Conservation (phyloP, 352 stramenopile genomes). For the Discostella stelligera region DNA sequence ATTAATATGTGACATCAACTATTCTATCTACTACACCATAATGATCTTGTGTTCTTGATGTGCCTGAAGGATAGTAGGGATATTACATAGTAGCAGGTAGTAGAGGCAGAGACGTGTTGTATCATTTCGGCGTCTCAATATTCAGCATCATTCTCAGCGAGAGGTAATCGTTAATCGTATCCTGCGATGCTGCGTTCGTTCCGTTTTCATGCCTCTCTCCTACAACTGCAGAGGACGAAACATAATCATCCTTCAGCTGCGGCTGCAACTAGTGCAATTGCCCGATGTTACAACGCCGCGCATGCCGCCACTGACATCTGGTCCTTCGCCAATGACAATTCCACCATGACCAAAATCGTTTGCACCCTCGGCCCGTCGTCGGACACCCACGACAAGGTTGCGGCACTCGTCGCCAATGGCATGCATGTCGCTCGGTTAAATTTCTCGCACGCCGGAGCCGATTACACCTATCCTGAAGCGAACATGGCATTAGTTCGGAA, state of each 20-base stretch:
- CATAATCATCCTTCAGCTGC: not conserved
- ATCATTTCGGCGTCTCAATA: too few species aligned
- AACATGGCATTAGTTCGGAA: conserved; percentile 86
- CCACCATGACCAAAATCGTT: conserved; percentile 86
- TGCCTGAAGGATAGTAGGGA: too few species aligned
- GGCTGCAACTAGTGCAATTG: not conserved
- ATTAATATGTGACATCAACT: too few species aligned
- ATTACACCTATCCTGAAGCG: conserved; percentile 81
- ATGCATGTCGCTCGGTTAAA: conserved; percentile 93
- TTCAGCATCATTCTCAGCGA: not conserved
- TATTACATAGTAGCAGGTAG: too few species aligned
- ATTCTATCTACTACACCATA: too few species aligned
- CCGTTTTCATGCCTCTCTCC: not conserved
- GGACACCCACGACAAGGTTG: conserved; percentile 38
- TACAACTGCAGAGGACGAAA: conserved; percentile 9
- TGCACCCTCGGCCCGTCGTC: conserved; percentile 89
- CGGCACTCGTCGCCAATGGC: conserved; percentile 85
- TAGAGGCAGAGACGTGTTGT: too few species aligned
- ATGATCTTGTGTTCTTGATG: too few species aligned
- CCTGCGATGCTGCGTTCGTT: conserved; percentile 18
- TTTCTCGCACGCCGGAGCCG: conserved; percentile 92
- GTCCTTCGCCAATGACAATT: conserved; percentile 8
- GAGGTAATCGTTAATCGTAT: not conserved
- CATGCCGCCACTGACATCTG: conserved; percentile 23
- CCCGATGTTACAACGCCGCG: conserved; percentile 15